Evolutionary conservation across 1,284 basidiomycete species (phyloP).

Genomic region (Apiotrichum domesticum): DNA sequence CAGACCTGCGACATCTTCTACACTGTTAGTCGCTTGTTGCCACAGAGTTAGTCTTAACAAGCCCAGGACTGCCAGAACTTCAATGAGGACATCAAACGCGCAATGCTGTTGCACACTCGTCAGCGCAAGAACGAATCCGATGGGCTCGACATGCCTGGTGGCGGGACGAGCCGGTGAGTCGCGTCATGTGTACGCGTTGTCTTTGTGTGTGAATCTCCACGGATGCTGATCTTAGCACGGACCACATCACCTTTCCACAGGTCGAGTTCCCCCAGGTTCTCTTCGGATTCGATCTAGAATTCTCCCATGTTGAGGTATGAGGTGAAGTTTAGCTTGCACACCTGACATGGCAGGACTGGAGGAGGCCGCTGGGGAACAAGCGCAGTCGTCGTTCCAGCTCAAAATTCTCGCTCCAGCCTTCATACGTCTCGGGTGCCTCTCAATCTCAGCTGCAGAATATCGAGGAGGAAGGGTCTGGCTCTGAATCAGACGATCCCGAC

Average conservation of each 20-base stretch:
- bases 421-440: conserved; percentile 6
- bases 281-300: conserved; percentile 21
- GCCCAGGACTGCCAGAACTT: conserved; percentile 32
- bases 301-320: conserved; percentile 10
- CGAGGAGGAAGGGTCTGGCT: neutral
- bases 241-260: conserved; percentile 35
- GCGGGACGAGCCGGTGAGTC: conserved; percentile 28
- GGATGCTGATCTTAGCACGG: conserved; percentile 18
- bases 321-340: neutral
- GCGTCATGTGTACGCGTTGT: neutral
- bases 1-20: conserved; percentile 37
- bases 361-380: conserved; percentile 19
- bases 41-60: neutral
- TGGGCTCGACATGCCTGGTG: conserved; percentile 30
- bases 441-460: too few species aligned
- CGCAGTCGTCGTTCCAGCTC: conserved; percentile 26
- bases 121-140: conserved; percentile 1
- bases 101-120: conserved; percentile 16
- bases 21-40: conserved; percentile 20
- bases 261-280: conserved; percentile 11
- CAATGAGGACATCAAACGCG: conserved; percentile 24
- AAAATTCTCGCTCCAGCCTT: conserved; percentile 24
- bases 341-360: conserved; percentile 32
- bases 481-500: neutral
- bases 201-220: too few species aligned